These are phyloP conservation scores for Neocallimastix lanati DNA, from an alignment of 192 early-diverging fungal species.

Conservation along the genomic window DNA sequence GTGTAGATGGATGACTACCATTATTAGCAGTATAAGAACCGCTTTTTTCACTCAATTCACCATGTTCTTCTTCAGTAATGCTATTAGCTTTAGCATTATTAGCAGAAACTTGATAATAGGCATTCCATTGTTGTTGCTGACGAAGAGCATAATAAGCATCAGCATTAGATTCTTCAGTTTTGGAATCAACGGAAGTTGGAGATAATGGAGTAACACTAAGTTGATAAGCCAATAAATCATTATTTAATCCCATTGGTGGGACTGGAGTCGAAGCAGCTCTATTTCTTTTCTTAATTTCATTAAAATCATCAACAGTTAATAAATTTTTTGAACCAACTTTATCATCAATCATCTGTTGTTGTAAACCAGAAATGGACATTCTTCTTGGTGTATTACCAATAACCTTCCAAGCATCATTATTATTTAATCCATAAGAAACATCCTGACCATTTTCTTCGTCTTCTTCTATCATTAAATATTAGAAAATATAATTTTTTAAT, in stretches of 20 bases:
- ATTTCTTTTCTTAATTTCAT: conserved; percentile 9
- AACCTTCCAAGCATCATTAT: conserved; percentile 26
- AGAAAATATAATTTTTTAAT: no score
- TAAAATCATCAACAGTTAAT: conserved; percentile 12
- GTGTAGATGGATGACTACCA: background rate
- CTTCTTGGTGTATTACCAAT: conserved; percentile 36
- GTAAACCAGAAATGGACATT: conserved; percentile 18
- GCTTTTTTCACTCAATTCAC: conserved; percentile 12
- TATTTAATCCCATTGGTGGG: conserved; percentile 4
- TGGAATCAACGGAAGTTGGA: background rate
- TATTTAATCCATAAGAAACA: background rate
- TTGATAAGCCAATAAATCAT: background rate
- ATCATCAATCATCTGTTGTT: conserved; percentile 18
- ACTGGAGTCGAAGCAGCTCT: conserved; percentile 3
- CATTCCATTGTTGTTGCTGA: background rate
- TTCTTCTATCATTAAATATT: background rate
- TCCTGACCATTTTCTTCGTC: background rate
- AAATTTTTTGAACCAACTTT: background rate
- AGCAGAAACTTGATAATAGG: conserved; percentile 5
- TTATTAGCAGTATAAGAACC: background rate
- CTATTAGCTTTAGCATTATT: conserved; percentile 10
- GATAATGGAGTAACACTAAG: background rate
- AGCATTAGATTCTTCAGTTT: background rate
- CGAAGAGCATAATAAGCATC: background rate
- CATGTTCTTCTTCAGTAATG: conserved; percentile 13